Percentiles rank a stretch among this genome's conserved stretches.
phyloP scores from a whole-genome alignment of 2,329 filamentous ascomycete species.

The Venturia carpophila region DNA sequence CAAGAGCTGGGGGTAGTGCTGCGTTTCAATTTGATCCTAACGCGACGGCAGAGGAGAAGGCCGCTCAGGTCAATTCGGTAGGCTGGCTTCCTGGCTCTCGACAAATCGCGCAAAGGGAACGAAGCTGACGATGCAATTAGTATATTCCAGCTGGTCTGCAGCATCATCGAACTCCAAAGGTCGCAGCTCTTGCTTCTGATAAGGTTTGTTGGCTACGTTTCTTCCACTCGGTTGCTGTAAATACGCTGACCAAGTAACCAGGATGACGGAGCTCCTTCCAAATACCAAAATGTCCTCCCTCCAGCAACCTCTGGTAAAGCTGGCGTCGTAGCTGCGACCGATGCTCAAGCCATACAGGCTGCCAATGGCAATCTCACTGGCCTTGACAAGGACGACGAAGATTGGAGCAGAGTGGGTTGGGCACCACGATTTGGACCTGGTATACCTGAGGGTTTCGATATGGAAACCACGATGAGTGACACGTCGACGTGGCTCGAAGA shows the following conservation, averaged over 20 bases:
- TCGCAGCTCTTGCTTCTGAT: constrained; percentile 68
- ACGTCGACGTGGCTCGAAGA: constrained; percentile 83
- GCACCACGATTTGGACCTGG: constrained; percentile 66
- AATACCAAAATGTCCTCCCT: constrained; percentile 77
- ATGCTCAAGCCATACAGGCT: constrained; percentile 43
- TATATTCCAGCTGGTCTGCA: constrained; percentile 10
- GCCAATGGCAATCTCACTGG: constrained; percentile 45
- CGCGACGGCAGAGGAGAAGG: constrained; percentile 76
- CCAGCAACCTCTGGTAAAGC: constrained; percentile 54
- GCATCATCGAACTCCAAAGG: constrained; percentile 25
- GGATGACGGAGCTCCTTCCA: constrained; percentile 58
- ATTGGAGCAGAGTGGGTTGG: constrained; percentile 65
- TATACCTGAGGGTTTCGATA: constrained; percentile 47
- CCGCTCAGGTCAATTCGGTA: constrained; percentile 68
- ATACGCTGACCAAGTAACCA: constrained; percentile 21
- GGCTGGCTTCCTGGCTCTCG: constrained; percentile 26
- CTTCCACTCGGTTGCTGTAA: constrained; percentile 30
- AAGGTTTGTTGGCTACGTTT: constrained; percentile 31
- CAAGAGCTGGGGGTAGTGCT: constrained; percentile 66
- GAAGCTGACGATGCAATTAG: background rate
- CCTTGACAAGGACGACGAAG: constrained; percentile 45
- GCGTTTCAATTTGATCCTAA: constrained; percentile 84
- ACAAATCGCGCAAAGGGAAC: background rate
- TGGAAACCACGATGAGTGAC: constrained; percentile 64
- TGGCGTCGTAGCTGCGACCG: constrained; percentile 51